phyloP scores from a whole-genome alignment of 1,284 basidiomycete genomes.

The Naganishia albida region DNA sequence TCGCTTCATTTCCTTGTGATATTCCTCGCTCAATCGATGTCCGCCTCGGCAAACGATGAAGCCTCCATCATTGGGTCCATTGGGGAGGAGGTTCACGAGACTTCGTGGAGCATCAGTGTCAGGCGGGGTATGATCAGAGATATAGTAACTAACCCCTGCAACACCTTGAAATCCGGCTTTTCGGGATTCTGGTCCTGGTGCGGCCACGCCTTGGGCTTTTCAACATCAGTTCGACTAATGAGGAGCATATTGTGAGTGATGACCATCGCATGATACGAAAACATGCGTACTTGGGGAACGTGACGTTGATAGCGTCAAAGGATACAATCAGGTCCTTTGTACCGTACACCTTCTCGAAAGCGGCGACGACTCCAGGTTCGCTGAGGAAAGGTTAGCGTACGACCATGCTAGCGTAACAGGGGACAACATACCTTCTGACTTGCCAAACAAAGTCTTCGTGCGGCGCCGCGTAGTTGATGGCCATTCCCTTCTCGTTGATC shows the following conservation, averaged over 20 bases:
- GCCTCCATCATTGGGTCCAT: slow-evolving; percentile 54
- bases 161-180: slow-evolving; percentile 17
- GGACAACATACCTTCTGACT: slow-evolving; percentile 56
- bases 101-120: slow-evolving; percentile 52
- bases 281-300: slow-evolving; percentile 16
- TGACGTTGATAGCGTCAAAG: slow-evolving; percentile 39
- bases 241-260: background rate
- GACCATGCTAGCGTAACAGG: background rate
- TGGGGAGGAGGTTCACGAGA: slow-evolving; percentile 50
- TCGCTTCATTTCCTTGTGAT: slow-evolving; percentile 10
- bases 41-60: slow-evolving; percentile 52
- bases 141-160: background rate
- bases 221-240: slow-evolving; percentile 34
- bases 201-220: slow-evolving; percentile 46
- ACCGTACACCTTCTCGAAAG: slow-evolving; percentile 52
- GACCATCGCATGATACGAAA: slow-evolving; percentile 48
- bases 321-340: slow-evolving; percentile 52
- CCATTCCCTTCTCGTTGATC: slow-evolving; percentile 40
- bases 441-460: slow-evolving; percentile 54
- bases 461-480: slow-evolving; percentile 42
- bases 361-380: slow-evolving; percentile 47
- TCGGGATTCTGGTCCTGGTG: slow-evolving; percentile 47
- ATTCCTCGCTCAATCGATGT: slow-evolving; percentile 46
- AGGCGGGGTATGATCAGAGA: slow-evolving; percentile 42
- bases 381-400: background rate